Base-by-base conservation (phyloP, 164 flowering plant genomes). In the grape (Vitis vinifera) region DNA sequence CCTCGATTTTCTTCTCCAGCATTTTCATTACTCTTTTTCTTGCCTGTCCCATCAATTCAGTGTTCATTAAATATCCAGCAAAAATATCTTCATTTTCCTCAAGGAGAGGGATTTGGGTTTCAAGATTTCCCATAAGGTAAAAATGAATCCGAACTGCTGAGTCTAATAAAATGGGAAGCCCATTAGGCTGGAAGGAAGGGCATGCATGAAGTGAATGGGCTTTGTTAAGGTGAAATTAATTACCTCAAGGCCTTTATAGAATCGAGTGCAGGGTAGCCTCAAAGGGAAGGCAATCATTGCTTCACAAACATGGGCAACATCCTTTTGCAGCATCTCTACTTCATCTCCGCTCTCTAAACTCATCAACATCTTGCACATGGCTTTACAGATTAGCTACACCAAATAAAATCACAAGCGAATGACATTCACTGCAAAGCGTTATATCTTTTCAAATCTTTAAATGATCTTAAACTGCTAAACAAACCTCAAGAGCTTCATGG, bases 221-320 rank as follows among this genome's bases (percentile, higher is more conserved):
- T 23, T 23, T 23, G 27, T 23, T 23, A 23, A 23, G 44, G 4
- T 37, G 44, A 37, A 37, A 16, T 7, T 16, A 3, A 23, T 59
- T 78, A 86, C 91, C 88, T 83, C 70, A 11, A 86, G 70, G 31
- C 92, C 90, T 68, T 72, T 82, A 55, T 79, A 68, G 72, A 81
- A 88, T 68, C 78, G 79, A 10, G 87, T 86, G 74, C 84, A 31
- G 0, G 90, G 86, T 3, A 86, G 55, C 59, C 69, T 79, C 63
- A 83, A 53, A 17, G 92, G 92, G 19, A 88, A 83, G 1, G 86
- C 82, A 61, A 88, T 78, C 92, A 88, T 82, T 11, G 90, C 92
- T 71, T 77, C 72, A 68, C 78, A 82, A 68, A 84, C 77, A 47
- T 27, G 55, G 17, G 70, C 72, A 11, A 85, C 79, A 13, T 87